phyloP scores from a whole-genome alignment of 345 rosid species.

The Barbarea vulgaris region DNA sequence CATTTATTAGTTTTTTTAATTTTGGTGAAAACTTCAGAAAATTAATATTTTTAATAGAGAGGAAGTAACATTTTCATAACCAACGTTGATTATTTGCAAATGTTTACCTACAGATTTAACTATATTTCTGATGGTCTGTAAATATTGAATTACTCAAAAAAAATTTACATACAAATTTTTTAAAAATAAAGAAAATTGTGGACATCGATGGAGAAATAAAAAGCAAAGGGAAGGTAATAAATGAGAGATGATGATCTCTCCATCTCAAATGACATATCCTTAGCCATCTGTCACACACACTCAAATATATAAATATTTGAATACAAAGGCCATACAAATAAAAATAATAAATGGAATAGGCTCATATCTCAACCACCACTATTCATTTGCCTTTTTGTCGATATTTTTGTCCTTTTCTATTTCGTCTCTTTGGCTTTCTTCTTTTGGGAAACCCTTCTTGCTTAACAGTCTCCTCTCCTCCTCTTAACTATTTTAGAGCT shows the following conservation, averaged over 20 bases:
- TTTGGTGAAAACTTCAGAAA: too few relatives aligned
- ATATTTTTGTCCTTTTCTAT: constrained; percentile 34
- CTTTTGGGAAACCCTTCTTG: constrained; percentile 37
- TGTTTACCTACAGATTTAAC: background rate
- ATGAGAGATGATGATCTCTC: constrained; percentile 32
- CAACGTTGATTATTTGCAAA: background rate
- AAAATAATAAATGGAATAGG: constrained; percentile 34
- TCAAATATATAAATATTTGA: constrained; percentile 1
- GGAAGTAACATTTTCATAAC: background rate
- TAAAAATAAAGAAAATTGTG: background rate
- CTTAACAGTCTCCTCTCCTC: constrained; percentile 30
- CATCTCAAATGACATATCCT: constrained; percentile 40
- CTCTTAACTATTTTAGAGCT: constrained; percentile 27
- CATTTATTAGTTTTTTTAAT: too few relatives aligned
- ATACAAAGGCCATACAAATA: constrained; percentile 8
- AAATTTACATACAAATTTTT: too few relatives aligned
- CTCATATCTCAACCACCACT: constrained; percentile 34
- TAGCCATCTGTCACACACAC: constrained; percentile 34
- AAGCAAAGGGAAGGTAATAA: constrained; percentile 27
- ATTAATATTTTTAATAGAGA: too few relatives aligned
- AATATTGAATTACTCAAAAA: too few relatives aligned
- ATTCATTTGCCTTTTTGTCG: constrained; percentile 40
- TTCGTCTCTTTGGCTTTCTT: constrained; percentile 39
- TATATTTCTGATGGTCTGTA: background rate
- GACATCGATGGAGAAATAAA: background rate